Conservation (phyloP, 352 stramenopile genomes). For the Pythium utonaiense region DNA sequence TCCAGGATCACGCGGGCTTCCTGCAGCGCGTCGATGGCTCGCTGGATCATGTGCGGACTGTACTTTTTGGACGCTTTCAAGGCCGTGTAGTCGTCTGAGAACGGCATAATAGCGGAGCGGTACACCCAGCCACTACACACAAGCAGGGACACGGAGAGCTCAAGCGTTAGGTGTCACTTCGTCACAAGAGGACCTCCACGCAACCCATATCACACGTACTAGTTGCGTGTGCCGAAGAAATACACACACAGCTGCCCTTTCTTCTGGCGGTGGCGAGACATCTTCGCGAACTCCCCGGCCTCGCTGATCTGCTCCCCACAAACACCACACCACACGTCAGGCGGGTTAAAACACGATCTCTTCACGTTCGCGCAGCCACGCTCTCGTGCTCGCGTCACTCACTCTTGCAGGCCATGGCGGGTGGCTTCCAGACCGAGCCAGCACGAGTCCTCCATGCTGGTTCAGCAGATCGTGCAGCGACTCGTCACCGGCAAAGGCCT, state of each 20-base stretch:
- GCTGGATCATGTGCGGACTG: conserved; percentile 60
- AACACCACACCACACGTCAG: background rate
- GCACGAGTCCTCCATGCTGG: conserved; percentile 68
- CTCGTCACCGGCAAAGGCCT: conserved; percentile 55
- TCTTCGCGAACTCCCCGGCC: conserved; percentile 77
- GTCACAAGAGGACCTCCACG: background rate
- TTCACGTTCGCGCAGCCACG: background rate
- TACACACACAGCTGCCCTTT: conserved; percentile 80
- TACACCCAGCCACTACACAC: conserved; percentile 67
- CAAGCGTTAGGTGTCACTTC: no score
- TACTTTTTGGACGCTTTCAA: conserved; percentile 71
- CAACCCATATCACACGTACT: conserved; percentile 42
- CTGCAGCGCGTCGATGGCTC: conserved; percentile 44
- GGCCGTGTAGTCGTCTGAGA: conserved; percentile 56
- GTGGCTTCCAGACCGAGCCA: conserved; percentile 75
- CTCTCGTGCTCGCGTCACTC: conserved; percentile 7
- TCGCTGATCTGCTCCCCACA: conserved; percentile 62
- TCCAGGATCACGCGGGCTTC: conserved; percentile 69
- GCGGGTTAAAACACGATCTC: background rate
- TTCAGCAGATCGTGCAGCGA: conserved; percentile 70
- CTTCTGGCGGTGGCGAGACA: conserved; percentile 69
- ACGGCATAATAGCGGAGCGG: conserved; percentile 65
- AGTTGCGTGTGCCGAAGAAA: conserved; percentile 85
- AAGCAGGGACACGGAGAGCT: no score
- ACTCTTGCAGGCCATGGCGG: conserved; percentile 81